These are phyloP conservation scores for Colletotrichum scovillei DNA, from an alignment of 2,329 filamentous ascomycete species.

Conservation along the genomic window DNA sequence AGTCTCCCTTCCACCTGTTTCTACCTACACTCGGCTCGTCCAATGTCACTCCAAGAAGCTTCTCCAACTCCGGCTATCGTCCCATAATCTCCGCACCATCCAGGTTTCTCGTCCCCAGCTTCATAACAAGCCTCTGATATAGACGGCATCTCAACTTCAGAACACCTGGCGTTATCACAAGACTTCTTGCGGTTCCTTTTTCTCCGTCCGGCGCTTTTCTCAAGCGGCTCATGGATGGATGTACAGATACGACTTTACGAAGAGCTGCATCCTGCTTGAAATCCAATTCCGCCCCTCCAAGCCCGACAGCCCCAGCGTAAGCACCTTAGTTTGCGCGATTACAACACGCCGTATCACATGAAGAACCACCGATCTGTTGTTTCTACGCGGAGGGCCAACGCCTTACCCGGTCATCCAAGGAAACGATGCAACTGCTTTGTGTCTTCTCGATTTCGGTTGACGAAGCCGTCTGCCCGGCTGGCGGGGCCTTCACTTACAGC, in stretches of 20 bases:
- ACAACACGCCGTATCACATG: conserved; percentile 27
- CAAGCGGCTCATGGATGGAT: neutral
- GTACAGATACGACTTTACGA: neutral
- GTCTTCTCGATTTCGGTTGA: conserved; percentile 20
- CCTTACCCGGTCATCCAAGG: neutral
- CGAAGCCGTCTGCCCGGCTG: conserved; percentile 31
- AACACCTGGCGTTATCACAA: conserved; percentile 4
- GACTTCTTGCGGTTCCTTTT: neutral
- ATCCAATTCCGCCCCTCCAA: conserved; percentile 29
- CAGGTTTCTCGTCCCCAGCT: neutral
- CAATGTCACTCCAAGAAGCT: neutral
- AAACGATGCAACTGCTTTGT: neutral
- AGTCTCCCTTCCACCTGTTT: neutral
- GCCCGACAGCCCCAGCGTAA: neutral
- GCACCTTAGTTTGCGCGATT: neutral
- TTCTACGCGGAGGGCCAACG: neutral
- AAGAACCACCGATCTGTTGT: neutral
- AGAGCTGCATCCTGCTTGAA: neutral
- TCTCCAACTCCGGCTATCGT: conserved; percentile 22
- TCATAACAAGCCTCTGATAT: conserved; percentile 7
- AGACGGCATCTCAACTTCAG: neutral
- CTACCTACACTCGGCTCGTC: conserved; percentile 7
- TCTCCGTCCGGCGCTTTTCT: neutral
- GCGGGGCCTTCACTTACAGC: conserved; percentile 23
- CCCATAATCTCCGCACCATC: conserved; percentile 13